Evolutionary conservation across 2,329 filamentous ascomycete species (phyloP).

Genomic region (Nemania bipapillata): DNA sequence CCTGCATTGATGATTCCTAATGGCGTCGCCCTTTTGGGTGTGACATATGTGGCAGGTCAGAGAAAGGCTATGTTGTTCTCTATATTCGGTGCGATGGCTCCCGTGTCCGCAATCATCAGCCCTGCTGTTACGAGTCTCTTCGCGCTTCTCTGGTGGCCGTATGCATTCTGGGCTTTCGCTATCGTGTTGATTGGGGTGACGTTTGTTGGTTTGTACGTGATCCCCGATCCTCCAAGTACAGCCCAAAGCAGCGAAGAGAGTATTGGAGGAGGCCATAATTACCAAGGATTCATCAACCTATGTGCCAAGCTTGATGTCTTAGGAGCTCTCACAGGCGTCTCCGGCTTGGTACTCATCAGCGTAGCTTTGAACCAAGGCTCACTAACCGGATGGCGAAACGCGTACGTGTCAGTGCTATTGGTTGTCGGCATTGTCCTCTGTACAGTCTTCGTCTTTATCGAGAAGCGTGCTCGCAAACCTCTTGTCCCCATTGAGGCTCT

Average conservation of each 20-base stretch:
- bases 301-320: slow-evolving; percentile 47
- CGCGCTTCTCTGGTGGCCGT: slow-evolving; percentile 48
- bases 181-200: slow-evolving; percentile 44
- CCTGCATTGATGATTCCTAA: slow-evolving; percentile 66
- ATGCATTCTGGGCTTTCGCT: slow-evolving; percentile 49
- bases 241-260: background rate
- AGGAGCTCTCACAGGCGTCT: slow-evolving; percentile 57
- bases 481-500: slow-evolving; percentile 64
- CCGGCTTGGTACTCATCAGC: slow-evolving; percentile 66
- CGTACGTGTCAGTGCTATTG: slow-evolving; percentile 63
- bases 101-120: slow-evolving; percentile 48
- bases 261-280: background rate
- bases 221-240: slow-evolving; percentile 36
- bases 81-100: slow-evolving; percentile 51
- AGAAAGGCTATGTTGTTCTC: slow-evolving; percentile 51
- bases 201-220: slow-evolving; percentile 43
- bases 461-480: slow-evolving; percentile 60
- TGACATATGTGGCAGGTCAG: slow-evolving; percentile 56
- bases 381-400: slow-evolving; percentile 62
- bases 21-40: slow-evolving; percentile 63
- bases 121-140: slow-evolving; percentile 47
- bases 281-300: slow-evolving; percentile 35
- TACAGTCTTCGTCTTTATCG: slow-evolving; percentile 62
- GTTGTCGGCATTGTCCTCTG: slow-evolving; percentile 63
- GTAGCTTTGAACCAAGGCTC: slow-evolving; percentile 70